Evolutionary conservation across 192 early-diverging fungal genomes (phyloP), one percentile per base, ranked within the genome.

Genomic region (Coemansia sp.): DNA sequence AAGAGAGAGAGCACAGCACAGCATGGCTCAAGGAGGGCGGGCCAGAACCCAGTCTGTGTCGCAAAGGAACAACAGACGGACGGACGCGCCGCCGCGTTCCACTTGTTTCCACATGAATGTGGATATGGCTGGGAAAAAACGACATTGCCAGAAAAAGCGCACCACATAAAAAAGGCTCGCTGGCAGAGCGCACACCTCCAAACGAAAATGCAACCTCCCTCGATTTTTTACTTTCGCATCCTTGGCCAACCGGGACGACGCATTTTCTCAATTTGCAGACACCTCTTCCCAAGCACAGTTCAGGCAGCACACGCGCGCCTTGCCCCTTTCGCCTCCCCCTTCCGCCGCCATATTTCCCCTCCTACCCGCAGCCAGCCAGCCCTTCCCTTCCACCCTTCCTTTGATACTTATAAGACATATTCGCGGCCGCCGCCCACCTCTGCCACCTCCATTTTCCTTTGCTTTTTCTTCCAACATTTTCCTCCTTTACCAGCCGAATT

Each of bases 371-470:
- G 18, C 26, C 59, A n/a, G 25, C 60, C 40, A 48, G 60, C 60
- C 45, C 43, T 62, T 49, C 31, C 45, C 25, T 37, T 53, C 30
- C 37, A 28, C 37, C 52, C 31, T 3, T 51, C 61, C 37, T 23
- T 35, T 58, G 56, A 49, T 67, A 73, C 66, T 67, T 74, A 74
- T 62, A 15, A 34, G 55, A 31, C 55, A 57, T 55, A 63, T 45
- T 28, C 56, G 45, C 61, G 29, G 31, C 46, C 40, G 23, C 40
- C 61, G 25, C 53, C 59, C 40, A 30, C 67, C 48, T 71, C 26
- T 65, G 51, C 58, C 40, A 26, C 42, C 48, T 49, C 61, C 28
- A 23, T 49, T 31, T 33, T 59, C 51, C 16, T 46, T 34, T 35
- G 25, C 45, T 64, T 43, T 64, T 30, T 33, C 20, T 8, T 39